Percentiles rank a stretch among this genome's conserved stretches.
These are phyloP conservation scores for Stephanodiscus minutulus DNA, from an alignment of 108 stramenopile species.

Conservation along the genomic window DNA sequence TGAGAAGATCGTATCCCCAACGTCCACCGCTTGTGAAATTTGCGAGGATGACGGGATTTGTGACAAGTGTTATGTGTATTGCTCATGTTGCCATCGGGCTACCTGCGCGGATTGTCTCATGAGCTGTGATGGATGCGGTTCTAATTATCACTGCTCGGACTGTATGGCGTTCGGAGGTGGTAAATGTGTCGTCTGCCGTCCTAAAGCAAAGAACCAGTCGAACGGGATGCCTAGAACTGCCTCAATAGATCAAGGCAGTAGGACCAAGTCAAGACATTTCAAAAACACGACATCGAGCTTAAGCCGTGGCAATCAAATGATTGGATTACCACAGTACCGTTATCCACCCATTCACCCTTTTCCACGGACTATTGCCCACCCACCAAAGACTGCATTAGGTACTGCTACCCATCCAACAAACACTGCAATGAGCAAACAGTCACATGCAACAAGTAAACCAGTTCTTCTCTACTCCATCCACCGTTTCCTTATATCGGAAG, in stretches of 20 bases:
- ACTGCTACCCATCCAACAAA: not conserved
- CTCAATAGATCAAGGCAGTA: not conserved
- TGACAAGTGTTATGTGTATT: slow-evolving; percentile 12
- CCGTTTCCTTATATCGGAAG: slow-evolving; percentile 21
- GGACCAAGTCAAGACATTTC: not conserved
- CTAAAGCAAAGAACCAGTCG: not conserved
- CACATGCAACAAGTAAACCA: not conserved
- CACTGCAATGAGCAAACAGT: not conserved
- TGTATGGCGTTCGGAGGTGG: slow-evolving; percentile 15
- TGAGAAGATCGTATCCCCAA: not conserved
- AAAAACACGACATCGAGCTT: not conserved
- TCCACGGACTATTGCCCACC: not conserved
- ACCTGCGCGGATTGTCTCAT: slow-evolving; percentile 34
- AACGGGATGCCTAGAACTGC: not conserved
- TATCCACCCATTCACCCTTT: not conserved
- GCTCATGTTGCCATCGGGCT: slow-evolving; percentile 19
- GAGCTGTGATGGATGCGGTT: slow-evolving; percentile 28
- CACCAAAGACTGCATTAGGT: not conserved
- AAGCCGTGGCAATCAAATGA: not conserved
- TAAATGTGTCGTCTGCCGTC: slow-evolving; percentile 2
- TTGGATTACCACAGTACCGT: not conserved
- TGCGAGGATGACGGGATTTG: slow-evolving; percentile 33
- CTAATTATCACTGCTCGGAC: slow-evolving; percentile 23
- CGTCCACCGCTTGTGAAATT: slow-evolving; percentile 17
- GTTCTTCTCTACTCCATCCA: slow-evolving; percentile 11